Conservation (phyloP, 2,329 filamentous ascomycete genomes). For the Cladosporium sp. region DNA sequence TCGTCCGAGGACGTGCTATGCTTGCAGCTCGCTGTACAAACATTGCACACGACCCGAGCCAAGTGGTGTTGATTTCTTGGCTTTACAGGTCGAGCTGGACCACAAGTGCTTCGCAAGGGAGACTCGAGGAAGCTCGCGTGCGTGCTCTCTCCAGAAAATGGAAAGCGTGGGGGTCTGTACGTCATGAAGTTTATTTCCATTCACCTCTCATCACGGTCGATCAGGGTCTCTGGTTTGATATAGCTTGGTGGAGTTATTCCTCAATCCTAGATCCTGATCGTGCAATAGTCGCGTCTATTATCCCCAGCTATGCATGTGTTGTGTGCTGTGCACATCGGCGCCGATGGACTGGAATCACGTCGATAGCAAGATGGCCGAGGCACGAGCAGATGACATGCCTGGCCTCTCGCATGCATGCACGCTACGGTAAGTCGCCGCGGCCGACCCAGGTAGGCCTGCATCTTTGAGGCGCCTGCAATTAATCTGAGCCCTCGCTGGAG, state of each 20-base stretch:
- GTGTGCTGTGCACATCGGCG: background rate
- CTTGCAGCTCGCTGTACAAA: background rate
- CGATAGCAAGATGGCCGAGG: background rate
- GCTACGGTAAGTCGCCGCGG: too few relatives aligned
- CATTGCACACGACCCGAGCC: conserved; percentile 4
- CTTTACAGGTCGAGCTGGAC: background rate
- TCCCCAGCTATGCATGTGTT: background rate
- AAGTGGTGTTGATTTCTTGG: conserved; percentile 10
- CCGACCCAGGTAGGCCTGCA: too few relatives aligned
- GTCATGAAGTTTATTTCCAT: background rate
- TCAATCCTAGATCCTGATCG: too few relatives aligned
- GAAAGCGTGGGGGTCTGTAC: conserved; percentile 3
- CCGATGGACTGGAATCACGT: background rate
- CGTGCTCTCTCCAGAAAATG: background rate
- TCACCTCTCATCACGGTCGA: background rate
- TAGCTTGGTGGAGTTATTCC: background rate
- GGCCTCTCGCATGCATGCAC: background rate
- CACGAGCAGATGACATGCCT: background rate
- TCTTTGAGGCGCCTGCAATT: too few relatives aligned
- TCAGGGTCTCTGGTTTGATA: background rate
- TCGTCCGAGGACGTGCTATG: background rate
- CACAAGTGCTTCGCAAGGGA: background rate
- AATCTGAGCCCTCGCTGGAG: too few relatives aligned
- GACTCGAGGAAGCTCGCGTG: background rate
- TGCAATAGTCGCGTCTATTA: too few relatives aligned